Conservation (phyloP, 805 yeast genomes). For the Saccharomycopsis synnaedendra region DNA sequence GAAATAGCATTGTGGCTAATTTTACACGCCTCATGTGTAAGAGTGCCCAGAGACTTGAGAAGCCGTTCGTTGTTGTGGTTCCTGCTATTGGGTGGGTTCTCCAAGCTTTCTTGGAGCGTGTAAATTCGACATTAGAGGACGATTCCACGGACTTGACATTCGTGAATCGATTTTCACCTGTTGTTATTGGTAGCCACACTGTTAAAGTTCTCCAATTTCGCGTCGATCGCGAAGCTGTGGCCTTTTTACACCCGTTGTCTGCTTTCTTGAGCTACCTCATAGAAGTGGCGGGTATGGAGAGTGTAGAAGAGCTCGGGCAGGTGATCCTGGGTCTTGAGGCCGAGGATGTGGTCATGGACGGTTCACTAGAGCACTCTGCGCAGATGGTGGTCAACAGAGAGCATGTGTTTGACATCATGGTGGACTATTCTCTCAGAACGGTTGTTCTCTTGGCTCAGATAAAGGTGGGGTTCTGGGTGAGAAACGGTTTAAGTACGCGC, state of each 20-base stretch:
- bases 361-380: not conserved
- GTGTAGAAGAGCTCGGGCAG: constrained; percentile 16
- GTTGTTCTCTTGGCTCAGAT: constrained; percentile 74
- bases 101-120: constrained; percentile 7
- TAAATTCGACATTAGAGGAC: not conserved
- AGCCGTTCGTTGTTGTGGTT: not conserved
- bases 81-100: constrained; percentile 5
- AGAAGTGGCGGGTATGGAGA: constrained; percentile 31
- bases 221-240: constrained; percentile 38
- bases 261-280: constrained; percentile 61
- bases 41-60: constrained; percentile 24
- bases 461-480: constrained; percentile 84
- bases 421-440: constrained; percentile 60
- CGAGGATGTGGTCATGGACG: no score
- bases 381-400: not conserved
- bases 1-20: constrained; percentile 52
- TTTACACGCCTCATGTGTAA: constrained; percentile 44
- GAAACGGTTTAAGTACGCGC: constrained; percentile 78
- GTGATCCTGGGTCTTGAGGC: not conserved
- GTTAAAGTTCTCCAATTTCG: constrained; percentile 22
- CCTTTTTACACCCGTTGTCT: constrained; percentile 75
- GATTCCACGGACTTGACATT: not conserved
- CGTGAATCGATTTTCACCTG: no score
- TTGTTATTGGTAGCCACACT: not conserved
- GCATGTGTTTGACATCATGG: constrained; percentile 6